Evolutionary conservation across 139 green algal genomes (phyloP), one percentile per base, ranked within the genome.

Genomic region (Auxenochlorella protothecoides): DNA sequence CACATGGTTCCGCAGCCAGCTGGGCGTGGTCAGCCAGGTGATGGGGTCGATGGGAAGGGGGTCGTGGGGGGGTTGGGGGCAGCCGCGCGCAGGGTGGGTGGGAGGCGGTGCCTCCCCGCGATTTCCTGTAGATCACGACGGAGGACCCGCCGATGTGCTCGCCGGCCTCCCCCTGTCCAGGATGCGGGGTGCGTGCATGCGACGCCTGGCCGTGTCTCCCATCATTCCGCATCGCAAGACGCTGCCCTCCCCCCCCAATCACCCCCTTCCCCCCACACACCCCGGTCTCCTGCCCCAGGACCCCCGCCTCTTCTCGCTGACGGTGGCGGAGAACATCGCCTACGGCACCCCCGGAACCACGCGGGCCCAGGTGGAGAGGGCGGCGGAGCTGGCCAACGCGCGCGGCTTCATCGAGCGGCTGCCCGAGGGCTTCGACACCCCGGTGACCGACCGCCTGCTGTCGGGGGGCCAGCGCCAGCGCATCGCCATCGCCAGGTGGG

Each of bases 401-500:
- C 73, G 85, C 59, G 79, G 86, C 57, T 94, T 96, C 79, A 90
- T 96, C 70, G 63, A 72, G 53, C 68, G 73, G 0, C 83, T 94
- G 9, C 88, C 89, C 0, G 65, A 87, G 12, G 83, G 85, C 53
- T 92, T 89, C 74, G 67, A 83, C 71, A 94, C 89, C 6, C 68
- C 88, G 3, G 88, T 92, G 3, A 87, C 82, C 3, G 82, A 77
- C 67, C 63, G 66, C 63, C 80, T 89, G 80, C 83, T 94, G 67
- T 85, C 72, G 3, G 89, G 89, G 3, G 89, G 89, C 0, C 89
- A 94, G 80, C 83, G 85, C 74, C 91, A 96, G 84, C 85, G 91
- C 55, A 82, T 97, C 60, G 89, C 87, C 6, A 93, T 90, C n/a
- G 86, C 86, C 5, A 15, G 59, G 59, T 64, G 59, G 12, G 59